phyloP scores from a whole-genome alignment of 768 basidiomycete genomes.

The Collybia sp. region DNA sequence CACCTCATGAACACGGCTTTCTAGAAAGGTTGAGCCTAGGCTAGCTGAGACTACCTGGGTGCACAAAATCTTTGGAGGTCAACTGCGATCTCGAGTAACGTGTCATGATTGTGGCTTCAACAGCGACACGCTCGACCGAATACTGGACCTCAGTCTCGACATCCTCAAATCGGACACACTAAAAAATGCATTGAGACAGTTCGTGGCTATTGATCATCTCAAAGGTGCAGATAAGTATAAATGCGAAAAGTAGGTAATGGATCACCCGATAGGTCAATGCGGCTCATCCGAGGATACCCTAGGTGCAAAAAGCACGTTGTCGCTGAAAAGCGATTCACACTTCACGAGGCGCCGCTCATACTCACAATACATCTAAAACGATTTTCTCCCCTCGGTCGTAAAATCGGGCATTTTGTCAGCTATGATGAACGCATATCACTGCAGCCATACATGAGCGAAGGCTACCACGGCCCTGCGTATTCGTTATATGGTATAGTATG shows the following conservation, averaged over 20 bases:
- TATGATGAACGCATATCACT: conserved; percentile 77
- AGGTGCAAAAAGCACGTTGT: conserved; percentile 92
- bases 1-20: conserved; percentile 3
- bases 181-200: conserved; percentile 72
- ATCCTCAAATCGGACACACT: conserved; percentile 61
- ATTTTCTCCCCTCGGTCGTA: conserved; percentile 87
- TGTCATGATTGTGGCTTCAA: conserved; percentile 79
- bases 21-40: conserved; percentile 56
- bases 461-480: conserved; percentile 72
- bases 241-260: conserved; percentile 83
- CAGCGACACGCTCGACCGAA: conserved; percentile 95
- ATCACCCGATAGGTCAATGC: neutral
- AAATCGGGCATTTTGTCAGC: conserved; percentile 72
- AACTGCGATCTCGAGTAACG: conserved; percentile 84
- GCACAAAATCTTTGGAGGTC: conserved; percentile 91
- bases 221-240: conserved; percentile 95
- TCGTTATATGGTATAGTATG: conserved; percentile 88
- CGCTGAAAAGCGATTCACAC: conserved; percentile 86
- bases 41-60: conserved; percentile 89
- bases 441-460: conserved; percentile 79
- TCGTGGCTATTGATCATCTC: conserved; percentile 76
- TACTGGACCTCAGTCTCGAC: conserved; percentile 92
- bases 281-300: conserved; percentile 2
- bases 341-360: conserved; percentile 83
- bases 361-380: conserved; percentile 94